These are phyloP conservation scores for Artemisia tridentata DNA, from an alignment of 129 eudicot species.

Conservation along the genomic window DNA sequence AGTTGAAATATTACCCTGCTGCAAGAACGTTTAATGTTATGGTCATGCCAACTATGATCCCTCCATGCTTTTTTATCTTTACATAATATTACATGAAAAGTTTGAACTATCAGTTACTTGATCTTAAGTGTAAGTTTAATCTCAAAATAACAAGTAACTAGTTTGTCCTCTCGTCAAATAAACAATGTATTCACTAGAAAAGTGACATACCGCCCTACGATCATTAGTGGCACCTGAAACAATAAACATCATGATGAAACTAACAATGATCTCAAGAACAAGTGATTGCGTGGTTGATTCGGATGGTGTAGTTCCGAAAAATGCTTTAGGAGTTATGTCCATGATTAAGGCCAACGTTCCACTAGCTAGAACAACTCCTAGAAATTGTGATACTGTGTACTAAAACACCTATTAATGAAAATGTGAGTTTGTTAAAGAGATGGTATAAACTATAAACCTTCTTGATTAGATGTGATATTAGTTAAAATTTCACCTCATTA, in stretches of 20 bases:
- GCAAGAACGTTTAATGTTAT: constrained; percentile 61
- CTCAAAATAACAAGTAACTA: neutral
- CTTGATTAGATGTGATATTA: neutral
- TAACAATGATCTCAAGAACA: constrained; percentile 48
- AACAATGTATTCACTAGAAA: neutral
- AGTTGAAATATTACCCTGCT: constrained; percentile 52
- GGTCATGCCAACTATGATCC: constrained; percentile 68
- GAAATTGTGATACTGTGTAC: constrained; percentile 40
- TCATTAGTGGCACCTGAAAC: constrained; percentile 54
- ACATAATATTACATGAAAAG: neutral
- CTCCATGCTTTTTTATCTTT: constrained; percentile 50
- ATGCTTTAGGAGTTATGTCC: constrained; percentile 37
- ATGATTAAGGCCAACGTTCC: constrained; percentile 42
- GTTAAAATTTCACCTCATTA: constrained; percentile 36
- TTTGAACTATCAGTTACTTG: neutral
- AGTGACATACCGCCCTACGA: constrained; percentile 47
- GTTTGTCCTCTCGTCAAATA: too few species aligned
- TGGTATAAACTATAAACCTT: neutral
- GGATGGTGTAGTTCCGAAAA: constrained; percentile 53
- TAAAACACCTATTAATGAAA: constrained; percentile 35
- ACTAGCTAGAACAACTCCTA: constrained; percentile 63
- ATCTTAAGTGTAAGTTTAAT: neutral
- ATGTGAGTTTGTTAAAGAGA: neutral
- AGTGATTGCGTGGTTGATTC: constrained; percentile 56
- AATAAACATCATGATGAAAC: constrained; percentile 64